Conservation (phyloP, 345 rosid species). For the Eucalyptus melliodora region DNA sequence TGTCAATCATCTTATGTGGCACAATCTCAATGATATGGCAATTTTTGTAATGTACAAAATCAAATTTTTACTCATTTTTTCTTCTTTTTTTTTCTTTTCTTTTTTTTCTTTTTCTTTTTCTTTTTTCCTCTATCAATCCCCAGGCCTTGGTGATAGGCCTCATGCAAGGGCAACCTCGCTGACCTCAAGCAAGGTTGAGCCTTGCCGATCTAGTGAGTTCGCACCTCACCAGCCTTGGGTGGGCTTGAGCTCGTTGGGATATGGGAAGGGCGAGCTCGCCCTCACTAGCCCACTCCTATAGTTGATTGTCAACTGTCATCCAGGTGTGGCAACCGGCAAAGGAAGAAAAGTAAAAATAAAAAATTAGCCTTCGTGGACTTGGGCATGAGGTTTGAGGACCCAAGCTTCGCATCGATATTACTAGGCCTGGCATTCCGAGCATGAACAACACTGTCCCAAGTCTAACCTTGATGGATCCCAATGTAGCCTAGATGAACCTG, state of each 20-base stretch:
- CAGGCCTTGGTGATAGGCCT: fast-evolving
- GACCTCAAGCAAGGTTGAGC: background rate
- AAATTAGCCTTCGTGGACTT: background rate
- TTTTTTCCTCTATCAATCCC: background rate
- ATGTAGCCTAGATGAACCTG: background rate
- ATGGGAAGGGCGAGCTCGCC: background rate
- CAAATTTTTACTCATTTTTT: too few species aligned
- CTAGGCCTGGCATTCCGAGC: fast-evolving
- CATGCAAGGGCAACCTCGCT: background rate
- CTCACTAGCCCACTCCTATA: background rate
- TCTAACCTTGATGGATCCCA: background rate
- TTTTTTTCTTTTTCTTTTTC: too few species aligned
- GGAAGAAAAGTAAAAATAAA: background rate
- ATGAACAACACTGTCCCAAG: background rate
- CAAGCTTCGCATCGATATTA: background rate
- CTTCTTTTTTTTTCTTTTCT: too few species aligned
- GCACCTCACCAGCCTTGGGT: background rate
- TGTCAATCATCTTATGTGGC: too few species aligned
- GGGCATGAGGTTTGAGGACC: background rate
- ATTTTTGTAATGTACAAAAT: too few species aligned
- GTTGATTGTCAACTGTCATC: fast-evolving
- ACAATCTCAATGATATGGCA: too few species aligned
- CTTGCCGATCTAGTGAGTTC: too few species aligned
- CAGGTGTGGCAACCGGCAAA: fast-evolving
- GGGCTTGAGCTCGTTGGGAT: background rate